phyloP scores from a whole-genome alignment of 2,329 filamentous ascomycete species.

The Fusarium sp. region DNA sequence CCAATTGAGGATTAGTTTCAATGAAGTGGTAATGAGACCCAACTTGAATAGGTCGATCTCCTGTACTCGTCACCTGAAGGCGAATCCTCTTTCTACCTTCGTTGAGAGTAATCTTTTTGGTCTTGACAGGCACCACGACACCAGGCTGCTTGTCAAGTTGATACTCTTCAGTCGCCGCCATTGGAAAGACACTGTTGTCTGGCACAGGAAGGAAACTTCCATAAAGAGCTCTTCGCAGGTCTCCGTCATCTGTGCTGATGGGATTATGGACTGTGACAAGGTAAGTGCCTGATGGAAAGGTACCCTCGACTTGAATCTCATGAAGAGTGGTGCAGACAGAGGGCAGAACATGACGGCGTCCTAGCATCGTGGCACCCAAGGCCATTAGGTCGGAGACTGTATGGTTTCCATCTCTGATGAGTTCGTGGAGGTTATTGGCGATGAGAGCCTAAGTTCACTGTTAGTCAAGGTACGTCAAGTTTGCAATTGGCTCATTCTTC shows the following conservation, averaged over 20 bases:
- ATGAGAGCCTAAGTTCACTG: constrained; percentile 72
- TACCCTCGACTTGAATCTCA: constrained; percentile 94
- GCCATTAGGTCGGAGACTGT: constrained; percentile 93
- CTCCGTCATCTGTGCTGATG: constrained; percentile 85
- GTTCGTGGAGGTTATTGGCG: constrained; percentile 90
- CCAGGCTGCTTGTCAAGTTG: constrained; percentile 78
- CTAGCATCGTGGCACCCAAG: constrained; percentile 90
- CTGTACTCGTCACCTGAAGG: constrained; percentile 83
- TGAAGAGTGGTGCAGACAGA: constrained; percentile 81
- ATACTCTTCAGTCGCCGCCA: constrained; percentile 73
- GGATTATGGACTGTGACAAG: constrained; percentile 95
- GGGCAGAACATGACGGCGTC: constrained; percentile 89
- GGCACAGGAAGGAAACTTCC: constrained; percentile 91
- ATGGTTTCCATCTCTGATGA: constrained; percentile 96
- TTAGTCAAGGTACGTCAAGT: constrained; percentile 9
- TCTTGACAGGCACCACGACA: constrained; percentile 78
- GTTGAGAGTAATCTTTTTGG: constrained; percentile 75
- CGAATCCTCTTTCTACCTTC: constrained; percentile 77
- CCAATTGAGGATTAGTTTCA: constrained; percentile 89
- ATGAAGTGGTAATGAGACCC: constrained; percentile 97
- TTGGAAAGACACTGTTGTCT: constrained; percentile 72
- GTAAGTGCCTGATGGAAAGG: constrained; percentile 90
- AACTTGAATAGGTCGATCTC: constrained; percentile 90
- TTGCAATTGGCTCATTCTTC: background rate
- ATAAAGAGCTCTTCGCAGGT: constrained; percentile 88